Percentiles rank a stretch among this genome's conserved stretches.
Conservation (phyloP, 352 stramenopile genomes). For the Phytophthora europaea region DNA sequence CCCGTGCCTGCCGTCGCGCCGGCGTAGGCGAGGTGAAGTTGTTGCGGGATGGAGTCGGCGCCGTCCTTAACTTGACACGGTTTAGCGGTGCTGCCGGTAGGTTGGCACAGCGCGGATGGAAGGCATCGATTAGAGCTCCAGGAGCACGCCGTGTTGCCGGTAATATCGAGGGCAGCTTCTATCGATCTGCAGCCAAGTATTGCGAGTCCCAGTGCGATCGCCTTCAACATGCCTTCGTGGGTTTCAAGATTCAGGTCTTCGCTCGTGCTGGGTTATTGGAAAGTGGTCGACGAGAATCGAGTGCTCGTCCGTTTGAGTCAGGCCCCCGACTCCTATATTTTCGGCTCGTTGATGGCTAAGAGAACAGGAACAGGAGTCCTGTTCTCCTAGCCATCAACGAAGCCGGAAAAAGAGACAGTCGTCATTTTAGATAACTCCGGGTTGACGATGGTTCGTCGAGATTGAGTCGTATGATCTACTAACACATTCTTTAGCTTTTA, state of each 20-base stretch:
- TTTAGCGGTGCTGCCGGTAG: not conserved
- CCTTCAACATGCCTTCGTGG: slow-evolving; percentile 1
- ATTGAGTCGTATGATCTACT: no score
- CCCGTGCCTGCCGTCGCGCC: slow-evolving; percentile 36
- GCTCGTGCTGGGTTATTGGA: slow-evolving; percentile 2
- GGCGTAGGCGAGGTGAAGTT: slow-evolving; percentile 8
- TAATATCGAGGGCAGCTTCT: not conserved
- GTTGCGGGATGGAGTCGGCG: slow-evolving; percentile 35
- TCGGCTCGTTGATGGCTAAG: no score
- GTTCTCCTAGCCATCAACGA: no score
- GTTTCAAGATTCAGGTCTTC: not conserved
- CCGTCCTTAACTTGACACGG: slow-evolving; percentile 8
- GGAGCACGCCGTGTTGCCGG: not conserved
- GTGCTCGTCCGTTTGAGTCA: not conserved
- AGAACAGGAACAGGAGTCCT: no score
- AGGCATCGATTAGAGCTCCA: not conserved
- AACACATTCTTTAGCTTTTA: no score
- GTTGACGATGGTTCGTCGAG: no score
- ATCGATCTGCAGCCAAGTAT: not conserved
- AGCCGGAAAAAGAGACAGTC: no score
- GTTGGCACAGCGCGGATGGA: not conserved
- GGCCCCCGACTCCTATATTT: not conserved
- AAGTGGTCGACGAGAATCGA: not conserved
- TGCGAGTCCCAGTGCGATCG: not conserved
- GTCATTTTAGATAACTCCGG: no score